These are phyloP conservation scores for Fusarium sp. DNA, from an alignment of 2,329 filamentous ascomycete species.

Conservation along the genomic window DNA sequence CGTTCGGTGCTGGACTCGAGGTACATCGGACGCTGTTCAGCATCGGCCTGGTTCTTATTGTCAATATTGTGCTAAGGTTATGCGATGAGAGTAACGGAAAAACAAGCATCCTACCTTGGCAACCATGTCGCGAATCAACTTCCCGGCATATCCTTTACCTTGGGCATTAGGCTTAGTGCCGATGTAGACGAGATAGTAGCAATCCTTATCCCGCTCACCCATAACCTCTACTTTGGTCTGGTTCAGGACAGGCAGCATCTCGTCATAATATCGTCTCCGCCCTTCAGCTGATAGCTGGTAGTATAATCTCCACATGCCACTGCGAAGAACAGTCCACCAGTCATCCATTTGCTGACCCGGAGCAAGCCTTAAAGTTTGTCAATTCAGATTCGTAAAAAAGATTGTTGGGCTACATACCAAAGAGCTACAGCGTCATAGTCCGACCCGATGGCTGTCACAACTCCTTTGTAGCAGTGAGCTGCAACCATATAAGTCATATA, in stretches of 20 bases:
- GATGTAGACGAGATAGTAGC: slow-evolving; percentile 88
- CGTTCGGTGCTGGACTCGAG: slow-evolving; percentile 80
- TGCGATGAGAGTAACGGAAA: neutral
- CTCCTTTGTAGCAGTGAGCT: slow-evolving; percentile 80
- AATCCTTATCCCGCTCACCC: slow-evolving; percentile 75
- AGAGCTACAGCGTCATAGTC: slow-evolving; percentile 84
- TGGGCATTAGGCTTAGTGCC: slow-evolving; percentile 80
- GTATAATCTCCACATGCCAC: slow-evolving; percentile 82
- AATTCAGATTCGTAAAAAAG: neutral
- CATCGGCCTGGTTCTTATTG: slow-evolving; percentile 71
- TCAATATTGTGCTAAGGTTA: neutral
- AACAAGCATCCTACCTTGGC: slow-evolving; percentile 63
- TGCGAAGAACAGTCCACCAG: slow-evolving; percentile 79
- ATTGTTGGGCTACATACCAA: slow-evolving; percentile 70
- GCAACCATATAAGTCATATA: slow-evolving; percentile 85
- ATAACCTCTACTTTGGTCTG: slow-evolving; percentile 79
- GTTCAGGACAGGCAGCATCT: slow-evolving; percentile 82
- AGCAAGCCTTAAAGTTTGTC: slow-evolving; percentile 72
- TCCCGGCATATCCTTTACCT: slow-evolving; percentile 80
- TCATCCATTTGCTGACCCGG: slow-evolving; percentile 82
- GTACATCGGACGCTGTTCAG: slow-evolving; percentile 78
- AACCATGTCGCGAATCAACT: slow-evolving; percentile 79
- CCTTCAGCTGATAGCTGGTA: slow-evolving; percentile 82
- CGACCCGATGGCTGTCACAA: slow-evolving; percentile 81
- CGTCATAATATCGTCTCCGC: slow-evolving; percentile 80